A percentile compares a stretch with the other conserved stretches of the same genome.
Conservation (phyloP, 768 basidiomycete species). For the Tricholoma furcatifolium region DNA sequence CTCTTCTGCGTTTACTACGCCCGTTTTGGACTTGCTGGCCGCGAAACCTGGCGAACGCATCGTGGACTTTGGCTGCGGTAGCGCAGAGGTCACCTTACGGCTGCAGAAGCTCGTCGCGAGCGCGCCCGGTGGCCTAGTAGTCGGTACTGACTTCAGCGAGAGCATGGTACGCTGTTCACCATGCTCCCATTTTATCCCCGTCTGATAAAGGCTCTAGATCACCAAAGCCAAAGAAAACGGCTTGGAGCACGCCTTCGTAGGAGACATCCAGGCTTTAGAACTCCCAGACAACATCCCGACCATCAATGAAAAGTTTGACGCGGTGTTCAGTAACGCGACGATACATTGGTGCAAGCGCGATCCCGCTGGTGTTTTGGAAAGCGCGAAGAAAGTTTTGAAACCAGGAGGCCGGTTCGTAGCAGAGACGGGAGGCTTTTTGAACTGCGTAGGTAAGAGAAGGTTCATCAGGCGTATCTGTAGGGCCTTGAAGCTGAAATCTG, state of each 20-base stretch:
- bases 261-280: conserved; percentile 52
- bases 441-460: conserved; percentile 53
- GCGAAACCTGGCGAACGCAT: conserved; percentile 67
- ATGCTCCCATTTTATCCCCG: background rate
- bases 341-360: conserved; percentile 85
- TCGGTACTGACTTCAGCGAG: conserved; percentile 69
- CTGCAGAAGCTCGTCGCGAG: conserved; percentile 52
- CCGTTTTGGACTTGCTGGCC: conserved; percentile 61
- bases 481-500: conserved; percentile 5
- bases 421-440: conserved; percentile 80
- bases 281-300: conserved; percentile 32
- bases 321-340: conserved; percentile 77
- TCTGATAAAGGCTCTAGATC: conserved; percentile 40
- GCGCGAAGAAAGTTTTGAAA: conserved; percentile 61
- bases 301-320: conserved; percentile 53
- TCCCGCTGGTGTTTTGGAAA: conserved; percentile 62
- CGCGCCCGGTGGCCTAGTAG: conserved; percentile 43
- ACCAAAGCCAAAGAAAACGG: conserved; percentile 48
- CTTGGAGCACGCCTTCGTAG: conserved; percentile 43
- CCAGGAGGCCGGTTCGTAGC: conserved; percentile 69
- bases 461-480: background rate
- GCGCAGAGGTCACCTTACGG: conserved; percentile 68
- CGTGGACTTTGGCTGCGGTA: conserved; percentile 81
- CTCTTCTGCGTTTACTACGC: conserved; percentile 43
- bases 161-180: conserved; percentile 57